phyloP scores from a whole-genome alignment of 2,329 filamentous ascomycete species.

The Aschersonia sp. region DNA sequence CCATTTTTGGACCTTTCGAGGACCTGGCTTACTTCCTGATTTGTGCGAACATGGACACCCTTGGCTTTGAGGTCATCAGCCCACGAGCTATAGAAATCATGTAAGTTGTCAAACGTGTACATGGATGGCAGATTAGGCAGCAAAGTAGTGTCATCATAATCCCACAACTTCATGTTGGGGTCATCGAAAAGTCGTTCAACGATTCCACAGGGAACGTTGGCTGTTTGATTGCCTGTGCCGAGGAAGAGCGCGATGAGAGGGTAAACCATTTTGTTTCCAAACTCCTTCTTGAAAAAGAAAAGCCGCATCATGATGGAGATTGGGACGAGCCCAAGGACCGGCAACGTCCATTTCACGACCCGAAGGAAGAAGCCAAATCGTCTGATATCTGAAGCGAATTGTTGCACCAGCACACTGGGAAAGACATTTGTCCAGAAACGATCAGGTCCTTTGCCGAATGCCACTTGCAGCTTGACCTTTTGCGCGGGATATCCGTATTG shows the following conservation, averaged over 20 bases:
- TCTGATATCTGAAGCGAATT: slow-evolving; percentile 40
- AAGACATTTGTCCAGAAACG: slow-evolving; percentile 55
- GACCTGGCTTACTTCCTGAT: slow-evolving; percentile 39
- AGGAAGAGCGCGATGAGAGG: slow-evolving; percentile 62
- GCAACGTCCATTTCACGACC: slow-evolving; percentile 43
- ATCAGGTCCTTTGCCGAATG: slow-evolving; percentile 44
- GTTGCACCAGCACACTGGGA: slow-evolving; percentile 40
- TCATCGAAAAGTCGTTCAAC: slow-evolving; percentile 46
- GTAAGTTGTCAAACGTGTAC: slow-evolving; percentile 51
- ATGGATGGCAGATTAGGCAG: slow-evolving; percentile 47
- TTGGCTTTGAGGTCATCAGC: slow-evolving; percentile 34
- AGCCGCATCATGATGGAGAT: slow-evolving; percentile 52
- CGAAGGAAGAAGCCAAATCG: slow-evolving; percentile 41
- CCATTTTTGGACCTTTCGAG: slow-evolving; percentile 34
- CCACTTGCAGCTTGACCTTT: slow-evolving; percentile 45
- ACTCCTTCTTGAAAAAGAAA: slow-evolving; percentile 56
- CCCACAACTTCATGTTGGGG: slow-evolving; percentile 44
- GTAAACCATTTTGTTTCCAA: slow-evolving; percentile 55
- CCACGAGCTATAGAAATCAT: slow-evolving; percentile 47
- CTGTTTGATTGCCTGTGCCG: slow-evolving; percentile 61
- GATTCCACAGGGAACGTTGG: slow-evolving; percentile 55
- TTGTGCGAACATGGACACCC: slow-evolving; percentile 41
- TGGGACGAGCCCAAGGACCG: slow-evolving; percentile 44
- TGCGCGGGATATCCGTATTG: slow-evolving; percentile 40
- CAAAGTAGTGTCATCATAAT: slow-evolving; percentile 39